Conservation (phyloP, 2,329 filamentous ascomycete genomes). For the Aspergillus calidoustus region DNA sequence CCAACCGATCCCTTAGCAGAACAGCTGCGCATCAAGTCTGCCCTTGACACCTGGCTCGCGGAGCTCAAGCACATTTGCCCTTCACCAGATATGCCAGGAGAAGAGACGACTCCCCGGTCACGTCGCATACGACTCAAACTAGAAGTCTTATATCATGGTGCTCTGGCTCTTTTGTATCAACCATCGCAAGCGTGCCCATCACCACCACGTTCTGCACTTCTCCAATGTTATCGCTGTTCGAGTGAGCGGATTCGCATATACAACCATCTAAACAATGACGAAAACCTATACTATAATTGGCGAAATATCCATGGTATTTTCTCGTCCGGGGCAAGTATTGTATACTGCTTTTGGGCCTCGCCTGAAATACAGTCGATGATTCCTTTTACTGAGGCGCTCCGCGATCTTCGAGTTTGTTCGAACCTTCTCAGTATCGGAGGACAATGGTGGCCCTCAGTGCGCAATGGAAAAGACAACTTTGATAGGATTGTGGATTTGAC, state of each 20-base stretch:
- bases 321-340: conserved; percentile 43
- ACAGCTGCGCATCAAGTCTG: conserved; percentile 25
- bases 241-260: conserved; percentile 36
- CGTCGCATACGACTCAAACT: conserved; percentile 31
- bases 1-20: conserved; percentile 23
- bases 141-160: conserved; percentile 39
- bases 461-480: conserved; percentile 38
- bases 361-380: conserved; percentile 30
- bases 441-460: conserved; percentile 48
- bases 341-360: conserved; percentile 47
- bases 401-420: conserved; percentile 38
- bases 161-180: conserved; percentile 42
- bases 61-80: conserved; percentile 13
- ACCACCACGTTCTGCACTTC: conserved; percentile 34
- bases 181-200: conserved; percentile 41
- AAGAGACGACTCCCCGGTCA: conserved; percentile 8
- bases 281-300: conserved; percentile 41
- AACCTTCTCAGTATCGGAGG: conserved; percentile 46
- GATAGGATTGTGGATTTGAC: conserved; percentile 36
- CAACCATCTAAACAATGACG: conserved; percentile 35
- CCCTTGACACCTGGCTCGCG: conserved; percentile 29
- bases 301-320: conserved; percentile 46
- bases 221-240: conserved; percentile 37
- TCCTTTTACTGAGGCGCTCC: conserved; percentile 28
- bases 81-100: not conserved